These are phyloP conservation scores for Lasiodiplodia hormozganensis DNA, from an alignment of 2,329 filamentous ascomycete genomes.

Conservation along the genomic window DNA sequence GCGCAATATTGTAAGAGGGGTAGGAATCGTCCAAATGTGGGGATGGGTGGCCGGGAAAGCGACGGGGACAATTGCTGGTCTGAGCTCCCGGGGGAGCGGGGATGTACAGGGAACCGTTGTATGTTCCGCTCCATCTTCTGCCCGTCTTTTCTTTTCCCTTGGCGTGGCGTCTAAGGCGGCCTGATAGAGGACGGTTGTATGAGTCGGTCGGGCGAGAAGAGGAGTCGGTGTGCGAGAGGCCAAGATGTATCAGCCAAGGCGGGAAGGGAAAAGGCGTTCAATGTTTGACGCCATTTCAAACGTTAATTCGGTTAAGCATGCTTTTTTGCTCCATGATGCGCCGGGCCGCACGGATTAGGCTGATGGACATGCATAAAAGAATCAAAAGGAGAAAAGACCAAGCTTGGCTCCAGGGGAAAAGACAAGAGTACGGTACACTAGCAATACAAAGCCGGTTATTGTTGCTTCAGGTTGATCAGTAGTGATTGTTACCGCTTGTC, in stretches of 20 bases:
- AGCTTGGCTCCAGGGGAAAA: not conserved
- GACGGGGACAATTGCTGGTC: not conserved
- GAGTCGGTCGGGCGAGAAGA: not conserved
- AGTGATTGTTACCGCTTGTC: too few relatives aligned
- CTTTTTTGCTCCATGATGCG: conserved; percentile 7
- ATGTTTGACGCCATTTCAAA: not conserved
- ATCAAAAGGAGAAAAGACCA: not conserved
- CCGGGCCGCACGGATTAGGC: conserved; percentile 17
- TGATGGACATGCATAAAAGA: conserved; percentile 17
- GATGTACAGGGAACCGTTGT: not conserved
- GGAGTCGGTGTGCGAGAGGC: conserved; percentile 2
- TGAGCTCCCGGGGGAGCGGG: not conserved
- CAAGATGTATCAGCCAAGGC: not conserved
- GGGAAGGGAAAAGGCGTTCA: not conserved
- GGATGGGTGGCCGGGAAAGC: not conserved
- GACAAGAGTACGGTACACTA: not conserved
- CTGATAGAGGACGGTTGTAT: too few relatives aligned
- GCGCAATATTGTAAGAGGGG: not conserved
- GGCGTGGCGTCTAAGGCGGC: not conserved
- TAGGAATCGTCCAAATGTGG: not conserved
- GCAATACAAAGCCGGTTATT: not conserved
- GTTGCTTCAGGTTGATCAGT: not conserved
- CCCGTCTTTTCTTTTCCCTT: not conserved
- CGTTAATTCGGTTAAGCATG: not conserved
- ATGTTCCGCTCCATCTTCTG: not conserved